Conservation (phyloP, 441 rosid species). For the Euphorbia celastroides region DNA sequence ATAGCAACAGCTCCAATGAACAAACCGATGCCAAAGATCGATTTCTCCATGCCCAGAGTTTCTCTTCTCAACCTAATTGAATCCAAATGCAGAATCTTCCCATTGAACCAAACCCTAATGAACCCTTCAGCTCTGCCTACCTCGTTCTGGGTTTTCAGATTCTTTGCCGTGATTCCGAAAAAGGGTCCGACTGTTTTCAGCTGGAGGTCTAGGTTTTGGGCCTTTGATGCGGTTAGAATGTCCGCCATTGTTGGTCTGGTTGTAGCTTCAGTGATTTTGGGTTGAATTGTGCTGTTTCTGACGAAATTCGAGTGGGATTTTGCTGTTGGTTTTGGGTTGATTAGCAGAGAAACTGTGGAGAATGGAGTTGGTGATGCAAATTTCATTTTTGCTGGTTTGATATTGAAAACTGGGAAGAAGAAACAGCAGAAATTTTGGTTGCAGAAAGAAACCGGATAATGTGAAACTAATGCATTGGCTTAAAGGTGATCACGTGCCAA, state of each 20-base stretch:
- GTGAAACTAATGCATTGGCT: not conserved
- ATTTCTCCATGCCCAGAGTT: conserved; percentile 64
- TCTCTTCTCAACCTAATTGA: conserved; percentile 63
- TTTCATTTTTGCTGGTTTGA: conserved; percentile 8
- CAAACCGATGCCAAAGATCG: conserved; percentile 81
- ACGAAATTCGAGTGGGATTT: conserved; percentile 20
- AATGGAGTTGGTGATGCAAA: conserved; percentile 3
- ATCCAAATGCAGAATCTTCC: conserved; percentile 77
- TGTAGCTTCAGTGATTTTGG: conserved; percentile 6
- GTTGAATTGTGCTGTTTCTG: conserved; percentile 7
- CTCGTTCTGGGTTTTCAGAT: conserved; percentile 47
- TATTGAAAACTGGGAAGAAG: not conserved
- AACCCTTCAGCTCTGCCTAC: conserved; percentile 78
- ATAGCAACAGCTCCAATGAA: conserved; percentile 89
- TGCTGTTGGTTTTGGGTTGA: conserved; percentile 15
- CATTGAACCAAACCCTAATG: conserved; percentile 66
- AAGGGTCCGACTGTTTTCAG: conserved; percentile 71
- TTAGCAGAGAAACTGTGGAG: conserved; percentile 12
- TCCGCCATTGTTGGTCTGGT: conserved; percentile 60
- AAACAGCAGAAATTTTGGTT: not conserved
- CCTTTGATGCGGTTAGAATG: conserved; percentile 53
- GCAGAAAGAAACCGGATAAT: not conserved
- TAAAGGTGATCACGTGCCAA: conserved; percentile 17
- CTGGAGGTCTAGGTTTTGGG: conserved; percentile 67
- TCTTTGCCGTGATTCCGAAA: conserved; percentile 67